Conservation (phyloP, 208 protist species). For the Novymonas esmeraldas region DNA sequence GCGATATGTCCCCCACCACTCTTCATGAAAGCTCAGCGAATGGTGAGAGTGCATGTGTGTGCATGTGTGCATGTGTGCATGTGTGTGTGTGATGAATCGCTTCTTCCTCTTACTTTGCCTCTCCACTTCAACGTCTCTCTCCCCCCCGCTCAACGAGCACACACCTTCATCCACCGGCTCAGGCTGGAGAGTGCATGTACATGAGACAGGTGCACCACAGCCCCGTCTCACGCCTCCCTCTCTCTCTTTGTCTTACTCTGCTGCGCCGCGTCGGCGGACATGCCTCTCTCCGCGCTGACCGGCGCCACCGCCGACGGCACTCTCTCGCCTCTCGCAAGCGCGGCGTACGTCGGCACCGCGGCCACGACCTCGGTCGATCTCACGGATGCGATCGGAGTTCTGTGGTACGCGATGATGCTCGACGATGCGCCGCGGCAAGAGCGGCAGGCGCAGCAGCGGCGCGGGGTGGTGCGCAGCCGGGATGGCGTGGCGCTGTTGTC, state of each 20-base stretch:
- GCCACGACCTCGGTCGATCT: not conserved
- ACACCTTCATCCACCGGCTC: not conserved
- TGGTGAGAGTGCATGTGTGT: too few relatives aligned
- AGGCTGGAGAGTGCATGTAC: too few relatives aligned
- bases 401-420: conserved; percentile 15
- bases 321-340: not conserved
- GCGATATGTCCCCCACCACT: too few relatives aligned
- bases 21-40: too few relatives aligned
- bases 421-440: not conserved
- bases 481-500: not conserved
- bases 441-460: not conserved
- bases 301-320: too few relatives aligned
- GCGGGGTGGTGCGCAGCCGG: not conserved
- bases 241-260: conserved; percentile 3
- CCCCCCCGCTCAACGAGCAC: not conserved
- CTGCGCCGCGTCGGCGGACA: conserved; percentile 8
- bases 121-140: not conserved
- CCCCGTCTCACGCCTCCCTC: too few relatives aligned
- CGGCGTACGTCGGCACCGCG: not conserved
- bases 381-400: conserved; percentile 4
- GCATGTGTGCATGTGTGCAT: not conserved
- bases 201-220: too few relatives aligned
- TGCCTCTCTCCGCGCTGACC: conserved; percentile 6
- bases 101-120: too few relatives aligned
- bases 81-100: not conserved